phyloP scores from a whole-genome alignment of 805 yeast species.

The Saccharomycopsis capsularis region DNA sequence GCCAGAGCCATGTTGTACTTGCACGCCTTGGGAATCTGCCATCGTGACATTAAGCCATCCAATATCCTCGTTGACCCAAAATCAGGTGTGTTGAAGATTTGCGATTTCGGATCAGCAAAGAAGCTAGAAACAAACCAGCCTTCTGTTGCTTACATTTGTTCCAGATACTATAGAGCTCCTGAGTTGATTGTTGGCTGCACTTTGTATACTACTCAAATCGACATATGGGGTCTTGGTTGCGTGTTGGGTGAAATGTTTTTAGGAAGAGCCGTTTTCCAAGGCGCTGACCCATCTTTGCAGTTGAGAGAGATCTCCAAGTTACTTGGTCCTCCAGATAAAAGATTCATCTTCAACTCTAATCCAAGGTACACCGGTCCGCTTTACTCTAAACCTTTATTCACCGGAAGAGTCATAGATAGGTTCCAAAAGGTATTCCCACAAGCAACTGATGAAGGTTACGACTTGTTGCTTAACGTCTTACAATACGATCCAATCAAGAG shows the following conservation, averaged over 20 bases:
- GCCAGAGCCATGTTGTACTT: slow-evolving; percentile 78
- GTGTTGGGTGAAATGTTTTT: slow-evolving; percentile 90
- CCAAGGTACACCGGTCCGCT: slow-evolving; percentile 71
- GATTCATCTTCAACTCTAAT: slow-evolving; percentile 66
- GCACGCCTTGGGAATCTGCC: slow-evolving; percentile 75
- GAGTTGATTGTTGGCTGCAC: slow-evolving; percentile 90
- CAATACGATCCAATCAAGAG: slow-evolving; percentile 88
- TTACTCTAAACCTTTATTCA: slow-evolving; percentile 57
- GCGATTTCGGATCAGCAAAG: slow-evolving; percentile 85
- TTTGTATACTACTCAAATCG: slow-evolving; percentile 82
- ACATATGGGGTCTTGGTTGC: slow-evolving; percentile 97
- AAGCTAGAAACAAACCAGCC: slow-evolving; percentile 71
- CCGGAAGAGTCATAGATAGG: slow-evolving; percentile 47
- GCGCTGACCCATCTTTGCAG: slow-evolving; percentile 82
- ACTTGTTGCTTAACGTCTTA: slow-evolving; percentile 69
- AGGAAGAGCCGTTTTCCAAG: slow-evolving; percentile 94
- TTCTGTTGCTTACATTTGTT: slow-evolving; percentile 92
- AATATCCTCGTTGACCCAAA: slow-evolving; percentile 71
- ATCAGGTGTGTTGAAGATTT: slow-evolving; percentile 59
- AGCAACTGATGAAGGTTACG: slow-evolving; percentile 82
- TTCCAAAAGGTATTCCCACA: slow-evolving; percentile 63
- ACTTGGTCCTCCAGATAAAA: slow-evolving; percentile 78
- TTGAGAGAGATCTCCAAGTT: slow-evolving; percentile 84
- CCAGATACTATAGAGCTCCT: slow-evolving; percentile 94
- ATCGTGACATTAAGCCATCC: slow-evolving; percentile 80